A percentile compares a stretch with the other conserved stretches of the same genome.
Evolutionary conservation across 345 rosid genomes (phyloP).

Genomic region (Nephelium lappaceum): DNA sequence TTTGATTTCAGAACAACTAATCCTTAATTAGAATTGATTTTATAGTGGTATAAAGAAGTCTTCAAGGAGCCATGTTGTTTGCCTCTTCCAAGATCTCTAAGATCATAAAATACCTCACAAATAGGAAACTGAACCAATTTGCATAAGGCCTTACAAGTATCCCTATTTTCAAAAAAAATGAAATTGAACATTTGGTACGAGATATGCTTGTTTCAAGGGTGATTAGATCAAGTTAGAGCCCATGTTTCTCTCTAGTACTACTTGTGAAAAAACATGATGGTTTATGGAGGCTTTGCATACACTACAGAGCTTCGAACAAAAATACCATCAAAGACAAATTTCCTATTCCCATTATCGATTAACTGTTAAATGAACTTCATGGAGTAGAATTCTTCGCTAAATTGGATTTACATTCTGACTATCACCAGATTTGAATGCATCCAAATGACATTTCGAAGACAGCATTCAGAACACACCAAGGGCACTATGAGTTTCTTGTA

Average conservation of each 20-base stretch:
- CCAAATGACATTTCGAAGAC: background rate
- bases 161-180: no score
- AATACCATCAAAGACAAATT: constrained; percentile 5
- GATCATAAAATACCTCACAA: no score
- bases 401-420: background rate
- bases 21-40: no score
- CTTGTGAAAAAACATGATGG: constrained; percentile 23
- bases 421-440: background rate
- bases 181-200: background rate
- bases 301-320: background rate
- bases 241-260: background rate
- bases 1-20: no score
- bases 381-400: background rate
- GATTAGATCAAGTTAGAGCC: background rate
- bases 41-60: no score
- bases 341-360: background rate
- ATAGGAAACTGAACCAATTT: no score
- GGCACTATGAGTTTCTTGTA: no score
- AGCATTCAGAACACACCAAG: no score
- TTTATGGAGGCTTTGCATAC: constrained; percentile 4
- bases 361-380: background rate
- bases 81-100: no score
- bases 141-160: no score
- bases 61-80: no score
- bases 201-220: background rate